Evolutionary conservation across 768 basidiomycete genomes (phyloP).

Genomic region (Pleurotus cornucopiae): DNA sequence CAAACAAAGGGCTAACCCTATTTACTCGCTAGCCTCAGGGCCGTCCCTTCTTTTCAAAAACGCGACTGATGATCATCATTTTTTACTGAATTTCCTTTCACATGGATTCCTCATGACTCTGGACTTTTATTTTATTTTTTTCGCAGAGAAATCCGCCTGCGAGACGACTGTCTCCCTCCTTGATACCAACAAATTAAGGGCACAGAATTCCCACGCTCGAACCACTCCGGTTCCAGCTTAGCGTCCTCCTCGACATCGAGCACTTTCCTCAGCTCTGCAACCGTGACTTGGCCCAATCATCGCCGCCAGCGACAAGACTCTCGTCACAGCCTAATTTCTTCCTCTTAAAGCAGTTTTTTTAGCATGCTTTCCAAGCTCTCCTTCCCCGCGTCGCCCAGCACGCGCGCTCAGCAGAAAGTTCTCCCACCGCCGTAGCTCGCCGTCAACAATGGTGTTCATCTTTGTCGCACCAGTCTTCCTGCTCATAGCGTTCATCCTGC

Average conservation of each 20-base stretch:
- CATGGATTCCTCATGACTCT: conserved; percentile 26
- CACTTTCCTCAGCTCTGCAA: neutral
- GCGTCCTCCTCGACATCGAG: neutral
- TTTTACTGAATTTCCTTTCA: conserved; percentile 39
- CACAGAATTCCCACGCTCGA: neutral
- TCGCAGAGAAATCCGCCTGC: too few relatives aligned
- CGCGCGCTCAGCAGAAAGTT: neutral
- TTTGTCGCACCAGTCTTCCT: conserved; percentile 36
- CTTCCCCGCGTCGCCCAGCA: conserved; percentile 5
- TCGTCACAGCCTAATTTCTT: neutral
- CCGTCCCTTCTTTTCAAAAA: conserved; percentile 30
- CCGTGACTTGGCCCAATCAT: conserved; percentile 7
- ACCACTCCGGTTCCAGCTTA: neutral
- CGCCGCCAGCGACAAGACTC: neutral
- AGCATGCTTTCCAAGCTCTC: conserved; percentile 8
- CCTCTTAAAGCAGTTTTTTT: conserved; percentile 3
- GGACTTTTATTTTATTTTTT: too few relatives aligned
- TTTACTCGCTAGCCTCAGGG: conserved; percentile 7
- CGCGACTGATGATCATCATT: conserved; percentile 9
- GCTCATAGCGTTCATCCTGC: conserved; percentile 52
- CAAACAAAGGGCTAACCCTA: conserved; percentile 11
- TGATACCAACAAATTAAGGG: too few relatives aligned
- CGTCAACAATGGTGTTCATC: conserved; percentile 22
- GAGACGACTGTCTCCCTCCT: too few relatives aligned
- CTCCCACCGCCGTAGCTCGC: conserved; percentile 1